Evolutionary conservation across 192 early-diverging fungal species (phyloP), one percentile per base, ranked within the genome.

Genomic region (Umbelopsis sp.): DNA sequence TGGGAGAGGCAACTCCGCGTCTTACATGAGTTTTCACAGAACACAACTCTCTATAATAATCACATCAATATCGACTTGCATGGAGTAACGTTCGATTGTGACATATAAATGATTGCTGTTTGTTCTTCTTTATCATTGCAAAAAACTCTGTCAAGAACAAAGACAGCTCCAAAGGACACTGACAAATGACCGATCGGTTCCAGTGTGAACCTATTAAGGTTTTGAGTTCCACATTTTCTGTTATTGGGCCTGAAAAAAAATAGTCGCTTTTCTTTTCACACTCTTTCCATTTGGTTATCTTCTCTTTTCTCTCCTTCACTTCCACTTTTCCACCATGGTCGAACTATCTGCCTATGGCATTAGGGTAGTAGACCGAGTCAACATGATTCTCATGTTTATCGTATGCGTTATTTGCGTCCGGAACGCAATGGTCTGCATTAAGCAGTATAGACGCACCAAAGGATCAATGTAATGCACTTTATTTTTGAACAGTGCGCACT

Each of bases 381-480:
- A 68, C 36, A 75, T 80, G 67, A 70, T 80, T 43, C 70, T 71
- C 22, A 75, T 73, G 73, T 80, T 74, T 53, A 8, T 75, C 20
- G 66, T 73, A 14, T 66, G 75, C 45, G 7, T 76, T 4, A 32
- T 80, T 32, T 80, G 71, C 47, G 36, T 45, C 38, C 59, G 78
- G 49, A 80, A 80, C 22, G 70, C 70, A 31, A 10, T 69, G 4
- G 68, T 80, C 2, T 75, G 78, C 12, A 56, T 50, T 29, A 51
- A 51, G 17, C 78, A 80, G 52, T 80, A 73, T 41, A 32, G 8
- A 41, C 74, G 74, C 6, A 72, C 69, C 5, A 69, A 49, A 25
- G 74, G 74, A 0, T 51, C 69, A 59, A 80, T 80, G 78, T 80
- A 75, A 54, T 65, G 20, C 22, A 36, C 10, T 36, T 31, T 1